Evolutionary conservation across 106 monocot genomes (phyloP).

Genomic region (Platanthera zijinensis): DNA sequence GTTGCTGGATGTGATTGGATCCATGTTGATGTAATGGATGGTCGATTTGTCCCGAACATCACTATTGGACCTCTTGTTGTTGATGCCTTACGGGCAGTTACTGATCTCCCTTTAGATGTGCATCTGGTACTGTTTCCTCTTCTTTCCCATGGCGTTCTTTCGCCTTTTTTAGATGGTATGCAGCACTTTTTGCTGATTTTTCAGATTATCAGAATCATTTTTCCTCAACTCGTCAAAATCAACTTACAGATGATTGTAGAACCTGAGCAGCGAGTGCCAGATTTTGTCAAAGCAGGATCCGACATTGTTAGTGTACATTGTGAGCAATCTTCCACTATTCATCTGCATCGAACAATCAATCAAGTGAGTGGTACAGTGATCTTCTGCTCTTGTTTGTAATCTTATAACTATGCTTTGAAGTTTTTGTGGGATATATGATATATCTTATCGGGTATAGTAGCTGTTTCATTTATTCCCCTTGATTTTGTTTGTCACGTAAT

Average conservation of each 20-base stretch:
- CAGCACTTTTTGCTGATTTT: neutral
- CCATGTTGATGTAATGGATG: slow-evolving; percentile 99
- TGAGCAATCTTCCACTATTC: slow-evolving; percentile 89
- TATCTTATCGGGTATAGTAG: neutral
- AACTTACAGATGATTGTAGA: slow-evolving; percentile 93
- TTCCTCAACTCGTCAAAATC: slow-evolving; percentile 2
- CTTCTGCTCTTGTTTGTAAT: neutral
- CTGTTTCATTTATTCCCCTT: neutral
- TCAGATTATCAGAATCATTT: neutral
- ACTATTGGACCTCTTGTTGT: slow-evolving; percentile 95
- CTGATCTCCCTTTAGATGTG: slow-evolving; percentile 96
- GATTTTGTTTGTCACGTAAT: neutral
- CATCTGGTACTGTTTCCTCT: slow-evolving; percentile 57
- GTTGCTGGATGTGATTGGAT: slow-evolving; percentile 98
- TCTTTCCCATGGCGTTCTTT: no score
- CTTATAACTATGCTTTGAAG: neutral
- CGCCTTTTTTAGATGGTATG: neutral
- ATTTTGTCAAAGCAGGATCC: slow-evolving; percentile 96
- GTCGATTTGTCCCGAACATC: slow-evolving; percentile 96
- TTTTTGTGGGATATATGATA: neutral
- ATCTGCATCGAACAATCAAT: slow-evolving; percentile 85
- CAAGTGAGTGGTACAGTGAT: slow-evolving; percentile 31
- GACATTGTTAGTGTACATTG: slow-evolving; percentile 98
- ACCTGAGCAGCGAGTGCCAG: slow-evolving; percentile 86
- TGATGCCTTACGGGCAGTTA: slow-evolving; percentile 83